These are phyloP conservation scores for Gastrolobium villosum DNA, from an alignment of 306 rosid species.

Conservation along the genomic window DNA sequence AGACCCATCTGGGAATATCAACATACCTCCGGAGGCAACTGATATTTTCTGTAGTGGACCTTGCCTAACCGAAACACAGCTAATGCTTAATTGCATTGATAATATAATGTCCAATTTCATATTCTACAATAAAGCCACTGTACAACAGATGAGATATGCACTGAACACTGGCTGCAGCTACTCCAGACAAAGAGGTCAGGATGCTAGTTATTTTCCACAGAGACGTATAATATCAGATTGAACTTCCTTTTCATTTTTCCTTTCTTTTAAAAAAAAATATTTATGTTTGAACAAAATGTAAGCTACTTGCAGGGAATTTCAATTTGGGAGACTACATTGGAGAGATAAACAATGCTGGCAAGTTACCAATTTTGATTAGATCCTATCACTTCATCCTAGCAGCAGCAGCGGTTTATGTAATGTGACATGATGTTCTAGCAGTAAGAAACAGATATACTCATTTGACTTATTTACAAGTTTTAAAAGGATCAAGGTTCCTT, in stretches of 20 bases:
- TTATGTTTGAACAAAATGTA: not conserved
- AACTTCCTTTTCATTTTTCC: not conserved
- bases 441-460: conserved; percentile 10
- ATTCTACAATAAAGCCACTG: conserved; percentile 68
- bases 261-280: not conserved
- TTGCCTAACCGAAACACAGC: conserved; percentile 72
- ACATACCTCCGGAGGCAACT: conserved; percentile 64
- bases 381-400: conserved; percentile 25
- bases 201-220: not conserved
- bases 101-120: conserved; percentile 59
- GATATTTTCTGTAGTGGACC: conserved; percentile 75
- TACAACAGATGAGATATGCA: conserved; percentile 64
- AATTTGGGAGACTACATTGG: conserved; percentile 64
- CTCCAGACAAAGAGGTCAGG: conserved; percentile 62
- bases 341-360: conserved; percentile 52
- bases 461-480: not conserved
- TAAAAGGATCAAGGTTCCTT: too few relatives aligned
- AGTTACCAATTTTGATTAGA: conserved; percentile 33
- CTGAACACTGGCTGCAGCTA: conserved; percentile 70
- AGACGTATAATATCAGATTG: not conserved
- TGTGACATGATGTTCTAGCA: conserved; percentile 17
- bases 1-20: conserved; percentile 70
- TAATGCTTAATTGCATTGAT: conserved; percentile 72
- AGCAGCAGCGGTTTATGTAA: conserved; percentile 15
- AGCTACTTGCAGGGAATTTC: conserved; percentile 65